These are phyloP conservation scores for Gonium pectorale DNA, from an alignment of 139 green algal species.

Conservation along the genomic window DNA sequence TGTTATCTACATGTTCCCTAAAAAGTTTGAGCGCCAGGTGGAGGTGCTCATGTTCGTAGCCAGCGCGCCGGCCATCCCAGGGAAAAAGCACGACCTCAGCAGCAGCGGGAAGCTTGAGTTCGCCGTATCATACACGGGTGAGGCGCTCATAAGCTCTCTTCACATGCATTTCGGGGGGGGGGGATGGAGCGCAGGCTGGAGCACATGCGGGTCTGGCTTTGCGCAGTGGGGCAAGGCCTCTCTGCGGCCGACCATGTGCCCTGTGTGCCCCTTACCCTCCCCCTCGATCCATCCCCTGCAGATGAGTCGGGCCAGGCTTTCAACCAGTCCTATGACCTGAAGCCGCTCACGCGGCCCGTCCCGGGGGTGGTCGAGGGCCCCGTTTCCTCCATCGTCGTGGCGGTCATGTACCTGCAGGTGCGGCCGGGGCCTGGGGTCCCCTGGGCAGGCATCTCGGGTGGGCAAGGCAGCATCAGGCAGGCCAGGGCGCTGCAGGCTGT, in stretches of 20 bases:
- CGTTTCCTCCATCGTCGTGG: constrained; percentile 30
- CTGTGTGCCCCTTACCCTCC: no score
- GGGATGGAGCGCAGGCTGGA: no score
- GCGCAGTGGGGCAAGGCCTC: no score
- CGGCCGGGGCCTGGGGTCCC: not conserved
- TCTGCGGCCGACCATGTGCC: no score
- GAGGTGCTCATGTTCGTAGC: constrained; percentile 56
- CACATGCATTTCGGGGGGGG: no score
- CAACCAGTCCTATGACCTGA: constrained; percentile 36
- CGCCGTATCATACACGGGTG: constrained; percentile 39
- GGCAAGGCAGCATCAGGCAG: not conserved
- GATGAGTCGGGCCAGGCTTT: constrained; percentile 13
- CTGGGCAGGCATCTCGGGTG: not conserved
- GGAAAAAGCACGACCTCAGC: constrained; percentile 51
- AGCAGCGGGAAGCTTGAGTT: constrained; percentile 48
- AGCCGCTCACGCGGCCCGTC: not conserved
- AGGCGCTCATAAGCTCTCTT: no score
- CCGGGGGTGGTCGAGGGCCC: not conserved
- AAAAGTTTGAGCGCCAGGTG: constrained; percentile 42
- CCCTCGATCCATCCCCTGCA: no score
- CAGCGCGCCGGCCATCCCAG: constrained; percentile 42
- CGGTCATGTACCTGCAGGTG: constrained; percentile 46
- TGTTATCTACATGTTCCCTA: constrained; percentile 58
- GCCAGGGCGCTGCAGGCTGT: not conserved
- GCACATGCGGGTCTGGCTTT: no score